Percentiles rank a stretch among this genome's conserved stretches.
Evolutionary conservation across 441 rosid species (phyloP).

Genomic region (Gossypium lobatum): DNA sequence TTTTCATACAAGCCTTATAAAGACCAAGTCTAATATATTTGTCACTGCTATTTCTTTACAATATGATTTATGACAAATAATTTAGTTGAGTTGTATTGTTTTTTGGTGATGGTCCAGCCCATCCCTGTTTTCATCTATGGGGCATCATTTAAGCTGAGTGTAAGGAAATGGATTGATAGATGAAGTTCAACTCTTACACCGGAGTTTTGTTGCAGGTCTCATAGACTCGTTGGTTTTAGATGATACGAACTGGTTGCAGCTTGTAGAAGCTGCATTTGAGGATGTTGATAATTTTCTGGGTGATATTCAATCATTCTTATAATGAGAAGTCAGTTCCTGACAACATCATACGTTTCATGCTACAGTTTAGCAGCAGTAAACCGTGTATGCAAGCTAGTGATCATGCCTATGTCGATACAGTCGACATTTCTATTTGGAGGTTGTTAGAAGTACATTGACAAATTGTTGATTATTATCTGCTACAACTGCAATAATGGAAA

Average conservation of each 20-base stretch:
- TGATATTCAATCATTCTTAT: constrained; percentile 36
- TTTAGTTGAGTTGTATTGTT: constrained; percentile 6
- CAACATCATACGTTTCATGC: constrained; percentile 45
- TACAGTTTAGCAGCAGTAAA: constrained; percentile 54
- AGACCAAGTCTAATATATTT: not conserved
- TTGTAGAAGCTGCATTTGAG: constrained; percentile 75
- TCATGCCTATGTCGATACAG: constrained; percentile 31
- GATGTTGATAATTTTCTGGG: constrained; percentile 63
- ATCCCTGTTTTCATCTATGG: constrained; percentile 19
- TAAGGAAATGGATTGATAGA: constrained; percentile 17
- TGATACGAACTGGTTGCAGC: constrained; percentile 51
- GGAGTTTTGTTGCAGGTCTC: constrained; percentile 13
- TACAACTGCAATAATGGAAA: constrained; percentile 54
- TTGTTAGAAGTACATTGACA: constrained; percentile 63
- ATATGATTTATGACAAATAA: not conserved
- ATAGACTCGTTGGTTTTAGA: constrained; percentile 29
- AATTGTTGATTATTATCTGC: constrained; percentile 33
- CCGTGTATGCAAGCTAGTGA: constrained; percentile 33
- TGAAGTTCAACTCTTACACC: constrained; percentile 4
- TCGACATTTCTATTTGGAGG: constrained; percentile 46
- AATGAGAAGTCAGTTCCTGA: constrained; percentile 49
- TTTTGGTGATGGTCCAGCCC: constrained; percentile 17
- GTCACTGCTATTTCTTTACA: not conserved
- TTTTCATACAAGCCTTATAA: not conserved
- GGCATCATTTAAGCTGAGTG: constrained; percentile 13